Conservation (phyloP, 1,284 basidiomycete genomes). For the Pterulicium gracile region DNA sequence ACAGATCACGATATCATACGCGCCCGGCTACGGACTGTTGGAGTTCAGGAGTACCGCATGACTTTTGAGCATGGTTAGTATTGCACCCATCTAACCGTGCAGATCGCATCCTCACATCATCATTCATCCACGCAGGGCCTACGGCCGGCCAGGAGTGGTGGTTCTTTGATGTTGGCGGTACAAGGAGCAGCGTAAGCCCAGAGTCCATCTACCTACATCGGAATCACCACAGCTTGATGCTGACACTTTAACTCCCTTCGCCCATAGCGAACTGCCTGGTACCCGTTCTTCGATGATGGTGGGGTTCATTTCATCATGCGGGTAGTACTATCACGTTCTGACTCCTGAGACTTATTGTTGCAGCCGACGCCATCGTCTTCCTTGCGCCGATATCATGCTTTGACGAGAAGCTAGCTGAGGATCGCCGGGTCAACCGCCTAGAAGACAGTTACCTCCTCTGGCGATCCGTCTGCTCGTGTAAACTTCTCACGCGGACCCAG, state of each 20-base stretch:
- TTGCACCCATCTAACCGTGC: neutral
- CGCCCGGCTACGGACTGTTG: constrained; percentile 57
- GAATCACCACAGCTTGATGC: constrained; percentile 7
- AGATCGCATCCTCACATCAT: neutral
- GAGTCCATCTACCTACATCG: constrained; percentile 4
- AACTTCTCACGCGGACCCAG: constrained; percentile 48
- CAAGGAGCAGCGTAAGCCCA: constrained; percentile 46
- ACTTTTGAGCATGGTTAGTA: constrained; percentile 51
- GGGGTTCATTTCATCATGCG: constrained; percentile 6
- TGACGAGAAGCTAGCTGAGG: constrained; percentile 61
- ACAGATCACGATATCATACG: constrained; percentile 64
- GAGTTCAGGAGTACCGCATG: constrained; percentile 64
- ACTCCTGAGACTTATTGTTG: neutral
- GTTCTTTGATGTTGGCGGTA: constrained; percentile 67
- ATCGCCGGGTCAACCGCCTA: constrained; percentile 53
- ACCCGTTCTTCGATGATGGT: constrained; percentile 62
- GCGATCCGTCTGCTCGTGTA: constrained; percentile 54
- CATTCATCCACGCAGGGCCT: constrained; percentile 21
- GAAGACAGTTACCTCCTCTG: constrained; percentile 67
- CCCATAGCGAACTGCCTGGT: constrained; percentile 53
- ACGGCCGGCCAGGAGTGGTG: constrained; percentile 47
- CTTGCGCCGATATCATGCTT: constrained; percentile 65
- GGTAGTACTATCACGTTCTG: too few species aligned
- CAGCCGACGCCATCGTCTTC: constrained; percentile 61
- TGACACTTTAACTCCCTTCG: neutral